Evolutionary conservation across 768 basidiomycete genomes (phyloP), one percentile per base, ranked within the genome.

Genomic region (Suillus brevipes): DNA sequence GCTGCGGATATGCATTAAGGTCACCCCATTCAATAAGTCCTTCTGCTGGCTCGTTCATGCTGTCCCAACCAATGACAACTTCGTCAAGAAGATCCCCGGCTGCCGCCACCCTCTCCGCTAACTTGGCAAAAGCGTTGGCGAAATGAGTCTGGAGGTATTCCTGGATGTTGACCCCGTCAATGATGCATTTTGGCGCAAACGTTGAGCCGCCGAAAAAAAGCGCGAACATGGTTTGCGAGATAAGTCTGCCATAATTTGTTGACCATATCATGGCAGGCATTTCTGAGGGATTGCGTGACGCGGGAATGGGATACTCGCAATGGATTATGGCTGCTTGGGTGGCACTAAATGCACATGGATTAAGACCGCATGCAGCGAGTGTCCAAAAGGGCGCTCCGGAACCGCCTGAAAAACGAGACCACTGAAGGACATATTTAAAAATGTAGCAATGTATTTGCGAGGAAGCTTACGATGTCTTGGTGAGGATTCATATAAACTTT

Each of bases 351-450:
- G 91, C 86, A 61, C 87, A 83, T 0, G 96, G 94, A 71, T 98
- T 83, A 66, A 99, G 87, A 13, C 96, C 97, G 72, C 94, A 97
- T 0, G 95, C 96, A 7, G 84, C 81, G 10, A 97, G 83, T 0
- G 94, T 95, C 96, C 96, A 98, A 72, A 87, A 95, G 0, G 96
- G 96, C 0, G 96, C 96, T 14, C 96, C 96, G 4, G 94, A 95
- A 9, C 97, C 97, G 23, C 95, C 94, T 20, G 91, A 90, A 80
- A 94, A 97, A 52, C 97, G 92, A 2, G 95, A 97, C 91, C 95
- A 99, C 92, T 97, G 70, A 5, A 23, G 37, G 28, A 0, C 1
- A 0, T 23, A 63, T 59, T 68, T 66, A 28, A 23, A 34, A n/a
- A 43, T 10, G 55, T 25, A 28, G 10, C 18, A 42, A 42, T 31